phyloP scores from a whole-genome alignment of 352 stramenopile species.

The Peronospora farinosa region DNA sequence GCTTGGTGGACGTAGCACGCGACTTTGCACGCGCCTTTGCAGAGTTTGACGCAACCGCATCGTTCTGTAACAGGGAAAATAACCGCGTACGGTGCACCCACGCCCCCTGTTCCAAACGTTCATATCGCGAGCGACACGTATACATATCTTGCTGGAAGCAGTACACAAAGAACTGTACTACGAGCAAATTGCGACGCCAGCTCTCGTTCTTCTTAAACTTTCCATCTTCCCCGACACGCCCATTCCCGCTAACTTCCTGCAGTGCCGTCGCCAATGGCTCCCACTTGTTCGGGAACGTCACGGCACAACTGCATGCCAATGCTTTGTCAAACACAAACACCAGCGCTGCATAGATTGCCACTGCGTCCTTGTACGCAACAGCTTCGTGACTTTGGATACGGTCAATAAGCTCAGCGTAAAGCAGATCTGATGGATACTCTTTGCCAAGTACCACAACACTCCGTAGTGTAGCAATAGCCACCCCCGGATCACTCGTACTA shows the following conservation, averaged over 20 bases:
- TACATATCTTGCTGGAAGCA: conserved; percentile 70
- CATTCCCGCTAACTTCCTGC: conserved; percentile 46
- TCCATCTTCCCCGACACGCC: conserved; percentile 24
- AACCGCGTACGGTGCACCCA: conserved; percentile 64
- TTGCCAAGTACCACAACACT: conserved; percentile 81
- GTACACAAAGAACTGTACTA: conserved; percentile 79
- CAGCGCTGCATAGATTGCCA: conserved; percentile 71
- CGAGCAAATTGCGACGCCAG: conserved; percentile 63
- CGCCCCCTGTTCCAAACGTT: conserved; percentile 31
- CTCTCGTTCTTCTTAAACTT: conserved; percentile 37
- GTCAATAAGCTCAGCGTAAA: conserved; percentile 75
- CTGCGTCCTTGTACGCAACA: conserved; percentile 58
- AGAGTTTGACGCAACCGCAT: conserved; percentile 19
- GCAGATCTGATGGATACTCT: conserved; percentile 74
- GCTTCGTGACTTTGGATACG: conserved; percentile 69
- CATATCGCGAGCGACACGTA: conserved; percentile 47
- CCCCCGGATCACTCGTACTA: conserved; percentile 76
- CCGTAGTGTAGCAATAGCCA: conserved; percentile 64
- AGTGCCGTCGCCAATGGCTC: conserved; percentile 50
- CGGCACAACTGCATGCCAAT: conserved; percentile 46
- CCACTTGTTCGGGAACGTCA: conserved; percentile 70
- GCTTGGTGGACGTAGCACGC: conserved; percentile 37
- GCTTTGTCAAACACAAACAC: conserved; percentile 81
- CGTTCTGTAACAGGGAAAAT: conserved; percentile 50
- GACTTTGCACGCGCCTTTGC: conserved; percentile 32